These are phyloP conservation scores for Endoconidiophora laricicola DNA, from an alignment of 2,329 filamentous ascomycete genomes.

Conservation along the genomic window DNA sequence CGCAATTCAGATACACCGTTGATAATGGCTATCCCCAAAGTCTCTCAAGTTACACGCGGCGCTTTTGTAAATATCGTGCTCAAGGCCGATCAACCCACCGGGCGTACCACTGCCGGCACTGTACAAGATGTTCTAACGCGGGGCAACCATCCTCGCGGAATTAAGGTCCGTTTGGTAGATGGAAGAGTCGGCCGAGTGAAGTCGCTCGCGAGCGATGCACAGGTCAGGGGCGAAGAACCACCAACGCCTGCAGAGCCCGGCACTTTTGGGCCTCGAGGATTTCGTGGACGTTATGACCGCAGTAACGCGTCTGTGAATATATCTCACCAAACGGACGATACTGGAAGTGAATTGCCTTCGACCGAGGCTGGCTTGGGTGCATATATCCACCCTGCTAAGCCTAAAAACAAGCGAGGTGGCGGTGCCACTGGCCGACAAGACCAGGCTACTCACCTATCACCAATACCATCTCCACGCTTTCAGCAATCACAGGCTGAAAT, in stretches of 20 bases:
- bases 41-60: conserved; percentile 40
- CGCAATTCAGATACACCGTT: too few relatives aligned
- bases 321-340: conserved; percentile 15
- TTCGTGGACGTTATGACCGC: conserved; percentile 13
- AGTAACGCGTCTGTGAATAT: conserved; percentile 16
- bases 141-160: conserved; percentile 59
- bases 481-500: background rate
- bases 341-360: too few relatives aligned
- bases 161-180: conserved; percentile 59
- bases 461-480: background rate
- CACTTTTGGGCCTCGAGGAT: conserved; percentile 2
- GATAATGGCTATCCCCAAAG: conserved; percentile 25
- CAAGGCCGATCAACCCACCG: conserved; percentile 61
- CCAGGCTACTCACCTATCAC: background rate
- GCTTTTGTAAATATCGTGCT: conserved; percentile 55
- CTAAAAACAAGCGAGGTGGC: conserved; percentile 12
- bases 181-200: conserved; percentile 62
- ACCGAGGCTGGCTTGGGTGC: conserved; percentile 29
- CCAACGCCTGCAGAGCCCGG: conserved; percentile 7
- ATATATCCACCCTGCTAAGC: conserved; percentile 27
- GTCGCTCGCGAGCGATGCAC: conserved; percentile 26
- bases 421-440: background rate
- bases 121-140: conserved; percentile 53
- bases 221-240: conserved; percentile 14
- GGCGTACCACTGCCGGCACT: conserved; percentile 48